These are phyloP conservation scores for Pinus tabuliformis DNA, from an alignment of 75 land plant genomes.

Conservation along the genomic window DNA sequence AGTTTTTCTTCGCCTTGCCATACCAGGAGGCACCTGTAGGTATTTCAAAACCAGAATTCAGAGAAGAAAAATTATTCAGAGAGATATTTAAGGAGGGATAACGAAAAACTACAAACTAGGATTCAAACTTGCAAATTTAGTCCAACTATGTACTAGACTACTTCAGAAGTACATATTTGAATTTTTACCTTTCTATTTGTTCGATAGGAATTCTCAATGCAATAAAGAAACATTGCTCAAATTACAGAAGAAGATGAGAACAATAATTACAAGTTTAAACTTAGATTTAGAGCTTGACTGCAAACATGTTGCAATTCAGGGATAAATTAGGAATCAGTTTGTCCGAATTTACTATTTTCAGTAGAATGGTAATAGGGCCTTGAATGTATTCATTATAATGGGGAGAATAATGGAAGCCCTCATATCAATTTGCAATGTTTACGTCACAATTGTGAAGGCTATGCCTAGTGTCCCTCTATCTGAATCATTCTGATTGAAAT, in stretches of 20 bases:
- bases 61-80: not conserved
- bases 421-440: too few species aligned
- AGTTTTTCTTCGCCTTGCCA: conserved; percentile 4
- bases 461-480: too few species aligned
- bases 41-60: not conserved
- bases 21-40: conserved; percentile 1
- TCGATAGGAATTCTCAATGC: not conserved
- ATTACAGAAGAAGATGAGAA: not conserved
- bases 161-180: not conserved
- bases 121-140: not conserved
- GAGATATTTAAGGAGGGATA: not conserved
- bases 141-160: not conserved
- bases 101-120: not conserved
- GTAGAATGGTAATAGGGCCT: too few species aligned
- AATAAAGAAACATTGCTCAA: not conserved
- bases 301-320: conserved; percentile 2
- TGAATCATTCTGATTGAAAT: too few species aligned
- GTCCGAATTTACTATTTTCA: too few species aligned
- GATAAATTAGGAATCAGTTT: too few species aligned
- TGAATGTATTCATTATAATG: too few species aligned
- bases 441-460: too few species aligned
- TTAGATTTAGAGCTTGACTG: not conserved
- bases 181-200: not conserved
- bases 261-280: not conserved
- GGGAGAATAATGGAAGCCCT: too few species aligned